Percentiles rank a stretch among this genome's conserved stretches.
phyloP scores from a whole-genome alignment of 2,329 filamentous ascomycete genomes.

The Colletotrichum noveboracense region DNA sequence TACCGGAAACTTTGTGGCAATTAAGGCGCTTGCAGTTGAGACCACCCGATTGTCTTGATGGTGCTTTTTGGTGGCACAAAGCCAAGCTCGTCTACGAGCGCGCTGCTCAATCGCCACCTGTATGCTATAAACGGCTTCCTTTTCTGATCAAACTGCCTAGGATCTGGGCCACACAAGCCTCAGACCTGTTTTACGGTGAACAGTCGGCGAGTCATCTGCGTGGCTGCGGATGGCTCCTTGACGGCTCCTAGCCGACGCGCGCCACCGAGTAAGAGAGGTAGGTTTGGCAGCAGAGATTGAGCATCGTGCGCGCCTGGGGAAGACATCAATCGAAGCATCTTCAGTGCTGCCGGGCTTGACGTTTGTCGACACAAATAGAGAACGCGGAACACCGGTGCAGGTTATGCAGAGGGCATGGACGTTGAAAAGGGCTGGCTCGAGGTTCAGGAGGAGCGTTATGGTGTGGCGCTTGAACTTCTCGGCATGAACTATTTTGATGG shows the following conservation, averaged over 20 bases:
- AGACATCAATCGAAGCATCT: background rate
- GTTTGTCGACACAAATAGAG: conserved; percentile 8
- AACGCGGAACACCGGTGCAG: conserved; percentile 16
- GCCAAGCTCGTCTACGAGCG: background rate
- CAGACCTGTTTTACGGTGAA: conserved; percentile 12
- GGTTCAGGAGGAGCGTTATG: conserved; percentile 16
- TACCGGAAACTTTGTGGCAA: background rate
- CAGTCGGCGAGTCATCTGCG: background rate
- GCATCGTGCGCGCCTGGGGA: background rate
- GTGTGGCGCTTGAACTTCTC: conserved; percentile 13
- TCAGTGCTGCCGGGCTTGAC: background rate
- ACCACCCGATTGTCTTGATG: background rate
- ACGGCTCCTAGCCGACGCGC: background rate
- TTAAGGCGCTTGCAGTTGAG: background rate
- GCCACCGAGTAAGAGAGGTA: background rate
- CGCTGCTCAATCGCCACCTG: conserved; percentile 5
- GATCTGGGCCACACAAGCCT: background rate
- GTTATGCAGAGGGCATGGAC: conserved; percentile 18
- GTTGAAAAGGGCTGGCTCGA: background rate
- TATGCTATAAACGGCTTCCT: background rate
- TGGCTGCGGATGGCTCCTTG: background rate
- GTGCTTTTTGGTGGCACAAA: background rate
- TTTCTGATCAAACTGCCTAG: background rate
- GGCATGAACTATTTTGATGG: conserved; percentile 16
- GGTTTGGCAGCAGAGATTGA: background rate